Evolutionary conservation across 768 basidiomycete species (phyloP).

Genomic region (Postia placenta): DNA sequence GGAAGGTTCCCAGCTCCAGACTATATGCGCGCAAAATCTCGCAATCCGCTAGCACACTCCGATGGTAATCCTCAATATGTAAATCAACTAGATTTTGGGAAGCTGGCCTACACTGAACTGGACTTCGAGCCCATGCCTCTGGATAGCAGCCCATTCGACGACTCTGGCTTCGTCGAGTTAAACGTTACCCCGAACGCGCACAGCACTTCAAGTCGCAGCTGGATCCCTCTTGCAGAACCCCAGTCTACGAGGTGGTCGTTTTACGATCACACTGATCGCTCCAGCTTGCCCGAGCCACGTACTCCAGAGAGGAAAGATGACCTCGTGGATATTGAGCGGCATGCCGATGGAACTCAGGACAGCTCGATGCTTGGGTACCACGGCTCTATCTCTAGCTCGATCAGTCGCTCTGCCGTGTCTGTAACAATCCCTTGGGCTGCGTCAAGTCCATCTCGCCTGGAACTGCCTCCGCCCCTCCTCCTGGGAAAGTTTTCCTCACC

Average conservation of each 20-base stretch:
- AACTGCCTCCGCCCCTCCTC: background rate
- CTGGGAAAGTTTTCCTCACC: too few species aligned
- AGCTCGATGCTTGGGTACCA: background rate
- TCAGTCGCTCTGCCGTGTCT: background rate
- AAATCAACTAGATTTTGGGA: background rate
- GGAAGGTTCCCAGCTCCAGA: too few species aligned
- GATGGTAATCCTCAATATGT: background rate
- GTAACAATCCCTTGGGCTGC: background rate
- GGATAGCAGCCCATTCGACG: slow-evolving; percentile 13
- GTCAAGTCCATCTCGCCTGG: slow-evolving; percentile 3
- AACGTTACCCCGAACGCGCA: background rate
- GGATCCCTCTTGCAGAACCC: background rate
- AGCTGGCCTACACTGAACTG: slow-evolving; percentile 1
- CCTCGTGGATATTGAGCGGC: too few species aligned
- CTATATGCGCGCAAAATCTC: too few species aligned
- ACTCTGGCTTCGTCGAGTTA: slow-evolving; percentile 4
- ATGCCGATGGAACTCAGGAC: background rate
- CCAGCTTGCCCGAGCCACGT: background rate
- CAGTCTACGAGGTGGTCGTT: slow-evolving; percentile 7
- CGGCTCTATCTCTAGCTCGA: background rate
- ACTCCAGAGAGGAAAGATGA: background rate
- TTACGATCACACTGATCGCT: background rate
- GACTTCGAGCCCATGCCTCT: slow-evolving; percentile 10
- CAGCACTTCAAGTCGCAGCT: too few species aligned
- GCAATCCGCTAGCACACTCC: too few species aligned